Evolutionary conservation across 2,329 filamentous ascomycete genomes (phyloP).

Genomic region (Sarocladium oryzae): DNA sequence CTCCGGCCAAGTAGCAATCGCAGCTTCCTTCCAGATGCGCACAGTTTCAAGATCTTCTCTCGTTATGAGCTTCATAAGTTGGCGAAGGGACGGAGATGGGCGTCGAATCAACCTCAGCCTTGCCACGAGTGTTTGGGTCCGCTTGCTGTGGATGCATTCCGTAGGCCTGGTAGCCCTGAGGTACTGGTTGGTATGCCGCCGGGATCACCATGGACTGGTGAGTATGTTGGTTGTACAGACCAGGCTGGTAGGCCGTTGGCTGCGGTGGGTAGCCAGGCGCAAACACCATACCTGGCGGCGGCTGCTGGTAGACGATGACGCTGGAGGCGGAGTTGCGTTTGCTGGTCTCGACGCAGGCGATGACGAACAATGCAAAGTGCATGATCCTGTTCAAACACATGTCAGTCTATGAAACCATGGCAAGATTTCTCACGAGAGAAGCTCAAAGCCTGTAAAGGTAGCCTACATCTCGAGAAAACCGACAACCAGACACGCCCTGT

Average conservation of each 20-base stretch:
- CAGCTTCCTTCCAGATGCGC: too few relatives aligned
- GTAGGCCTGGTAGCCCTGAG: background rate
- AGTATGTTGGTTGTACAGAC: background rate
- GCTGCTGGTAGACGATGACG: slow-evolving; percentile 14
- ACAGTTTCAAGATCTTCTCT: background rate
- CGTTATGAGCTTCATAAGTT: background rate
- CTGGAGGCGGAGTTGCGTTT: slow-evolving; percentile 13
- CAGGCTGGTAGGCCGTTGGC: background rate
- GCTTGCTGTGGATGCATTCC: background rate
- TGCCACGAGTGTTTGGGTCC: background rate
- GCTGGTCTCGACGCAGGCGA: slow-evolving; percentile 17
- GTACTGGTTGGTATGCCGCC: background rate
- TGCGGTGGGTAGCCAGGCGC: background rate
- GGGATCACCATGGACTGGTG: slow-evolving; percentile 1
- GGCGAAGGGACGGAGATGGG: background rate
- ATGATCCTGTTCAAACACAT: slow-evolving; percentile 10
- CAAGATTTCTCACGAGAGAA: too few relatives aligned
- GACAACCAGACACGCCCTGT: slow-evolving; percentile 6
- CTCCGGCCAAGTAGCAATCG: too few relatives aligned
- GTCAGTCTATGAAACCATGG: too few relatives aligned
- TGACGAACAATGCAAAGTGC: slow-evolving; percentile 18
- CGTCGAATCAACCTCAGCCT: background rate
- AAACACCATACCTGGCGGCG: slow-evolving; percentile 2
- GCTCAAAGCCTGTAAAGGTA: too few relatives aligned
- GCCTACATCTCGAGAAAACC: slow-evolving; percentile 10